These are phyloP conservation scores for Chloranthus sessilifolius DNA, from an alignment of 164 flowering plant genomes.

Conservation along the genomic window DNA sequence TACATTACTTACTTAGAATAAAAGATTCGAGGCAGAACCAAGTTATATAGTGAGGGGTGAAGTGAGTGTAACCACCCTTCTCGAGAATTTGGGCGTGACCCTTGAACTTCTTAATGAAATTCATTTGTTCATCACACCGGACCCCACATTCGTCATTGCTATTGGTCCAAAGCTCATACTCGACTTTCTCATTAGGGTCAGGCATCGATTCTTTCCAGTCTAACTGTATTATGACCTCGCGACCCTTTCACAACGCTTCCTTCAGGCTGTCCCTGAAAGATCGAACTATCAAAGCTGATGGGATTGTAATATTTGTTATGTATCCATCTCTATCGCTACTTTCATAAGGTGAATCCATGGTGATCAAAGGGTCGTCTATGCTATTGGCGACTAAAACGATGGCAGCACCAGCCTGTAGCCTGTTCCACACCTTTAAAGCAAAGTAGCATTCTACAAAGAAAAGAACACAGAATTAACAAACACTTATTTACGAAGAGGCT, in stretches of 20 bases:
- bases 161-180: slow-evolving; percentile 93
- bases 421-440: slow-evolving; percentile 87
- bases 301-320: slow-evolving; percentile 63
- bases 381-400: slow-evolving; percentile 84
- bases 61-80: slow-evolving; percentile 61
- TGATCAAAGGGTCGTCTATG: slow-evolving; percentile 72
- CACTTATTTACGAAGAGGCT: background rate
- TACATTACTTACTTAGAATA: slow-evolving; percentile 61
- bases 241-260: slow-evolving; percentile 39
- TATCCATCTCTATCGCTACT: slow-evolving; percentile 45
- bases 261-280: slow-evolving; percentile 60
- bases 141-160: slow-evolving; percentile 91
- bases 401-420: slow-evolving; percentile 84
- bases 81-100: slow-evolving; percentile 93
- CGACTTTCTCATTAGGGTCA: slow-evolving; percentile 82
- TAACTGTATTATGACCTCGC: slow-evolving; percentile 48
- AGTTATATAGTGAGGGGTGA: slow-evolving; percentile 91
- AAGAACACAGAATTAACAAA: slow-evolving; percentile 5
- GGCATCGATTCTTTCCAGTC: slow-evolving; percentile 93
- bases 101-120: slow-evolving; percentile 66
- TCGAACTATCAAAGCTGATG: slow-evolving; percentile 66
- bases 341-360: slow-evolving; percentile 91
- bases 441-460: slow-evolving; percentile 65
- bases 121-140: slow-evolving; percentile 77
- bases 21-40: slow-evolving; percentile 85